Base-by-base conservation (phyloP, 805 yeast species). In the Metschnikowia anglica region DNA sequence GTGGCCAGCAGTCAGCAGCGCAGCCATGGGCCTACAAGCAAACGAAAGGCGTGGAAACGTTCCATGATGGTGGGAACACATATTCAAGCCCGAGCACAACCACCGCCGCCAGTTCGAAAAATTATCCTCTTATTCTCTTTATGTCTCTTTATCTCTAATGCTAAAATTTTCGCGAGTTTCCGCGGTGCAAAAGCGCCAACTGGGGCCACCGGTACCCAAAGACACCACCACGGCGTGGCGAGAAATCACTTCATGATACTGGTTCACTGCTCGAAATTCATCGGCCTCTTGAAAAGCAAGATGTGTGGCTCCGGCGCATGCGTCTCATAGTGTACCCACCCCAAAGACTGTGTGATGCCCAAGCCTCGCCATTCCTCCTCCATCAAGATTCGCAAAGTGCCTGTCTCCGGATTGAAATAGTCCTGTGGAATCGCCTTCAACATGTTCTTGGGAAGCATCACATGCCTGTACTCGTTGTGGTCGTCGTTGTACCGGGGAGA, bases 321-420 rank as follows among this genome's bases (percentile, higher is more conserved):
- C 31, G 96, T 90, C 59, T 93, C 99, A 60, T 91, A 93, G 65
- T 93, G 99, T 41, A 77, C 93, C 99, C 99, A 93, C 1, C 99
- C 99, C 47, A 93, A 72, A 27, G 96, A 86, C 65, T 93, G 99
- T 5, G 98, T 93, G 57, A 93, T 89, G 2, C 99, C 99, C 37
- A 93, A 70, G 1, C 97, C 98, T 63, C 99, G 77, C 99, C 99
- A 93, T 66, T 93, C 99, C 53, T 93, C 98, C 63, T 93, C 99
- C 37, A 85, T 66, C 29, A 93, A 70, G 33, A 93, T 88, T 52
- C 96, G 81, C 54, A 93, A 73, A 0, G 99, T 93, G 4, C 98
- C 98, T 2, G 96, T 88, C 46, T 90, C 96, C 2, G 89, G 81
- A 58, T 85, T 84, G 73, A 93, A 93, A 60, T 90, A 95, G 60